These are phyloP conservation scores for Aspergillus spinulosporus DNA, from an alignment of 2,329 filamentous ascomycete species.

Conservation along the genomic window DNA sequence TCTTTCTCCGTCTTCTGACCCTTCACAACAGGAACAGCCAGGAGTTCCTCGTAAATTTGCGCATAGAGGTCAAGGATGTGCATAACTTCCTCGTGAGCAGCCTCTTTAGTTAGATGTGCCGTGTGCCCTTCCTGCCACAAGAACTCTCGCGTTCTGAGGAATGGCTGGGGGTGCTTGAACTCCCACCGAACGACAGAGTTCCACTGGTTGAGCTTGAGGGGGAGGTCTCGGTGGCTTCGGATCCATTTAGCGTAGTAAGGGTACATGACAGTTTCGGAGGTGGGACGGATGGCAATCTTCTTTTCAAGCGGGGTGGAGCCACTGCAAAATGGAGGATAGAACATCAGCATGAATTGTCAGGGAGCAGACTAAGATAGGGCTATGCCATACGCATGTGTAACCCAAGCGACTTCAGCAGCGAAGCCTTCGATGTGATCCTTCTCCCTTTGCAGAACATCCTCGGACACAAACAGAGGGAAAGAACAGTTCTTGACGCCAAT, in stretches of 20 bases:
- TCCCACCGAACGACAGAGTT: conserved; percentile 96
- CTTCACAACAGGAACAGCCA: conserved; percentile 92
- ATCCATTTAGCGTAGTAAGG: conserved; percentile 97
- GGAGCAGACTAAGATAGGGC: conserved; percentile 5
- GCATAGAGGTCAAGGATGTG: conserved; percentile 94
- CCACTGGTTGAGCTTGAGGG: conserved; percentile 95
- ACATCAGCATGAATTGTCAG: conserved; percentile 9
- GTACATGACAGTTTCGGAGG: conserved; percentile 83
- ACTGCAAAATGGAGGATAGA: conserved; percentile 46
- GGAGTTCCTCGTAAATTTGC: conserved; percentile 85
- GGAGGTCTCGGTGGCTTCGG: conserved; percentile 90
- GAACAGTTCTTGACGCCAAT: conserved; percentile 94
- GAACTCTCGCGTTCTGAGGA: conserved; percentile 91
- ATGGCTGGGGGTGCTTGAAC: conserved; percentile 84
- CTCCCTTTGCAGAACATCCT: conserved; percentile 80
- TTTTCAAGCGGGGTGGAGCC: conserved; percentile 91
- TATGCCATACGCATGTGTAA: conserved; percentile 48
- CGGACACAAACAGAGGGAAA: conserved; percentile 93
- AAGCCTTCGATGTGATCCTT: conserved; percentile 99
- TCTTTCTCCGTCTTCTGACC: conserved; percentile 96
- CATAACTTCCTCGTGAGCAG: conserved; percentile 80
- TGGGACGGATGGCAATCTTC: conserved; percentile 68
- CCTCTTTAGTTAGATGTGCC: conserved; percentile 81
- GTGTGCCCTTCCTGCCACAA: conserved; percentile 97
- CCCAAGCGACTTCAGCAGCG: conserved; percentile 66